Evolutionary conservation across 2,329 filamentous ascomycete species (phyloP), one percentile per base, ranked within the genome.

Genomic region (Cytospora mali): DNA sequence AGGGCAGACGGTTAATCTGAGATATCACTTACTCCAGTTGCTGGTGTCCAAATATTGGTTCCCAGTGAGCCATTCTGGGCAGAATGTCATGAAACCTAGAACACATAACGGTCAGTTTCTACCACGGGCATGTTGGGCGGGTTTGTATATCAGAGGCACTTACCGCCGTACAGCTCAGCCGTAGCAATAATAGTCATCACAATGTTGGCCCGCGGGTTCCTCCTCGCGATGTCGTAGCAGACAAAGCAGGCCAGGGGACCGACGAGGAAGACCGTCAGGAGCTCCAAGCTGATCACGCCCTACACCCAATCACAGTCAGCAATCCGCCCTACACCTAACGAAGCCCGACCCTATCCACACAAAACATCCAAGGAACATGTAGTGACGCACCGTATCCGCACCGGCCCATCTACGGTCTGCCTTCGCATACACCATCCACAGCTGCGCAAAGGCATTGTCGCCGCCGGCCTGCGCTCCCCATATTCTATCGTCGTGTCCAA

Each of bases 391-490:
- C 67, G 88, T 69, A 70, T 90, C 87, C 4, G 83, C 83, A 6
- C 84, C 85, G 1, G 79, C 86, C 87, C 87, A 90, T 61, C 87
- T 75, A 69, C 75, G 77, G 68, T 90, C 87, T 0, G 87, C 87
- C 68, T 82, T 78, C 11, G 85, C 86, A 66, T 90, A 90, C 9
- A 89, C 86, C 84, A 88, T 87, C 87, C 87, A 90, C 61, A 89
- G 75, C 73, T 81, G 77, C 10, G 84, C 86, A 70, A 86, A 79
- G 11, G 81, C 77, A 49, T 81, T 82, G 61, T 74, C 73, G n/a
- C 80, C 83, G 3, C 77, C 83, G 0, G 80, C 82, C 76, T 88
- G 84, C 16, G 83, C 74, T 3, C 86, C 86, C 66, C 85, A 87
- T 42, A 85, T 73, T 53, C 79, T 76, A 59, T 80, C 77, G 3